These are phyloP conservation scores for Cercospora nicotianae DNA, from an alignment of 2,329 filamentous ascomycete genomes.

Conservation along the genomic window DNA sequence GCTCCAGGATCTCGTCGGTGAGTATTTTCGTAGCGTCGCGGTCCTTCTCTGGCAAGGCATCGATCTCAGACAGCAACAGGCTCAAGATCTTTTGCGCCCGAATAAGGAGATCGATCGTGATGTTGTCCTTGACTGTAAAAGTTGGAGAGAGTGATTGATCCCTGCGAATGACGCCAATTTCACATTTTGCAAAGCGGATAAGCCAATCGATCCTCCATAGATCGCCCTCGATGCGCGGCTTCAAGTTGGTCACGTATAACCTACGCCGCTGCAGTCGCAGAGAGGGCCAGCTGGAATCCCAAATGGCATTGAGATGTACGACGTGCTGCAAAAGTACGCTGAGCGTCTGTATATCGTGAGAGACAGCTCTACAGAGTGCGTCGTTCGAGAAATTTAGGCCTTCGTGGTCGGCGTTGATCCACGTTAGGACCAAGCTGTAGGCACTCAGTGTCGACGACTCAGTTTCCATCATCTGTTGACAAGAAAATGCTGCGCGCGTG, in stretches of 20 bases:
- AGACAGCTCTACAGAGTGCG: slow-evolving; percentile 15
- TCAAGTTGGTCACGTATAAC: slow-evolving; percentile 16
- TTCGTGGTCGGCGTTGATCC: slow-evolving; percentile 7
- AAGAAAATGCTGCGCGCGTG: not conserved
- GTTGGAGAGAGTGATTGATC: not conserved
- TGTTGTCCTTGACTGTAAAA: slow-evolving; percentile 6
- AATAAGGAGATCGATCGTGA: slow-evolving; percentile 13
- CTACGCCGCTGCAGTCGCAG: slow-evolving; percentile 12
- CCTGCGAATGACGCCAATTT: slow-evolving; percentile 10
- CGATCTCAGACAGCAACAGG: slow-evolving; percentile 11
- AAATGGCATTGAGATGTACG: slow-evolving; percentile 10
- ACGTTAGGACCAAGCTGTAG: slow-evolving; percentile 14
- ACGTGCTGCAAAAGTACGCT: slow-evolving; percentile 17
- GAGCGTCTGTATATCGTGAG: slow-evolving; percentile 15
- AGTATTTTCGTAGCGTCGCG: slow-evolving; percentile 1
- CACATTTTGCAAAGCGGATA: slow-evolving; percentile 11
- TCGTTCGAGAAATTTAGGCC: slow-evolving; percentile 11
- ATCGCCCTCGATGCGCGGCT: slow-evolving; percentile 9
- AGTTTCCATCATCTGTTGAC: not conserved
- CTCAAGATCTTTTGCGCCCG: slow-evolving; percentile 11
- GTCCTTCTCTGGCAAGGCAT: slow-evolving; percentile 11
- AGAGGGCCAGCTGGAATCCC: slow-evolving; percentile 18
- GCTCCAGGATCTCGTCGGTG: slow-evolving; percentile 12
- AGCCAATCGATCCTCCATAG: slow-evolving; percentile 11
- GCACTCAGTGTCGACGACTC: slow-evolving; percentile 11